These are phyloP conservation scores for Beta vulgaris DNA, from an alignment of 148 eudicot genomes.

Conservation along the genomic window DNA sequence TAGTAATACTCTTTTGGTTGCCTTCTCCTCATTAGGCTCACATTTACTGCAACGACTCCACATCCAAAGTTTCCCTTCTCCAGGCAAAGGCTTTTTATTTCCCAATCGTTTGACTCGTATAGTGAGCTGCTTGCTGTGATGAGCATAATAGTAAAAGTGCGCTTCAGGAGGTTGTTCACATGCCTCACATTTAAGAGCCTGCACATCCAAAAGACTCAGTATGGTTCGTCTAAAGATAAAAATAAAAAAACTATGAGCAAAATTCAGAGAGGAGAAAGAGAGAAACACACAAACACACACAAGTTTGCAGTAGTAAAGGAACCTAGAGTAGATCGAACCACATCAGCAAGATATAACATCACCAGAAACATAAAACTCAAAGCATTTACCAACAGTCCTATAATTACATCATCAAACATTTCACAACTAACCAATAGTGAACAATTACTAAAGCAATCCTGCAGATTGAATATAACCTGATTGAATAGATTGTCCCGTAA, in stretches of 20 bases:
- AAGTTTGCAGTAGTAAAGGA: neutral
- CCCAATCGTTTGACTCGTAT: slow-evolving; percentile 63
- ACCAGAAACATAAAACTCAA: neutral
- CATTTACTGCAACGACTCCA: slow-evolving; percentile 97
- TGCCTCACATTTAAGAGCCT: slow-evolving; percentile 55
- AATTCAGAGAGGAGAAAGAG: too few species aligned
- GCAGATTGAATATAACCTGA: slow-evolving; percentile 48
- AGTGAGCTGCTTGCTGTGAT: slow-evolving; percentile 83
- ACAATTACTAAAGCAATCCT: neutral
- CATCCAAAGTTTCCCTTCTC: slow-evolving; percentile 93
- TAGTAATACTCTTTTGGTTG: slow-evolving; percentile 79
- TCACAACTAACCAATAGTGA: neutral
- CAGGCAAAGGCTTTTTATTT: slow-evolving; percentile 45
- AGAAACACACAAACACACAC: too few species aligned
- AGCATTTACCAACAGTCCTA: neutral
- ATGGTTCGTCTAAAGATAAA: neutral
- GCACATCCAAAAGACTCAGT: slow-evolving; percentile 21
- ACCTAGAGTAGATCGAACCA: neutral
- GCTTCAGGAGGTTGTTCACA: slow-evolving; percentile 71
- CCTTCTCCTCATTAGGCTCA: slow-evolving; percentile 45
- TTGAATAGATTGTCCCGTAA: slow-evolving; percentile 77
- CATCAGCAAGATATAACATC: slow-evolving; percentile 6
- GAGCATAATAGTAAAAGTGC: slow-evolving; percentile 78
- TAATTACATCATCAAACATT: neutral
- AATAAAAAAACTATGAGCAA: neutral